These are phyloP conservation scores for Penicillium verrucosum DNA, from an alignment of 2,329 filamentous ascomycete genomes.

Conservation along the genomic window DNA sequence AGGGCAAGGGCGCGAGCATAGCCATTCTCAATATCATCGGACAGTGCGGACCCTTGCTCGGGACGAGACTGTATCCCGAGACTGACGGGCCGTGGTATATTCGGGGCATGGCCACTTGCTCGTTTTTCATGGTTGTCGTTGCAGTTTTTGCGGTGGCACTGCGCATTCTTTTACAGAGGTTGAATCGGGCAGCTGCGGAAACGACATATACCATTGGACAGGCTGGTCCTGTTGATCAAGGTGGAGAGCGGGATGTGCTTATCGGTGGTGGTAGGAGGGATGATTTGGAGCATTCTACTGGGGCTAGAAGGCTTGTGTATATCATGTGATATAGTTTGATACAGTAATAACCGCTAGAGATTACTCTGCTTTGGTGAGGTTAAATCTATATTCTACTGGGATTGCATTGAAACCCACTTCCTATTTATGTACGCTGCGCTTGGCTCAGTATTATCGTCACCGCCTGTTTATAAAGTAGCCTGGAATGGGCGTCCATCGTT, in stretches of 20 bases:
- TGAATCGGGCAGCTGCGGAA: constrained; percentile 42
- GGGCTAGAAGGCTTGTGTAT: constrained; percentile 25
- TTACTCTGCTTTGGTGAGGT: neutral
- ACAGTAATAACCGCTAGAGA: neutral
- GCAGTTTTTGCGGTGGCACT: constrained; percentile 55
- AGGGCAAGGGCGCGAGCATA: constrained; percentile 70
- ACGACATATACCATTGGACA: constrained; percentile 6
- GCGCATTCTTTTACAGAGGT: constrained; percentile 51
- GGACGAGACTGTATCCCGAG: constrained; percentile 62
- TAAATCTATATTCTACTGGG: neutral
- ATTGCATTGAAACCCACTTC: neutral
- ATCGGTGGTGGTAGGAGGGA: constrained; percentile 26
- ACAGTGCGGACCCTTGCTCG: constrained; percentile 72
- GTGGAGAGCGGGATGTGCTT: constrained; percentile 30
- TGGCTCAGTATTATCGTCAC: no score
- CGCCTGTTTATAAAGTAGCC: no score
- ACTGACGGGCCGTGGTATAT: constrained; percentile 61
- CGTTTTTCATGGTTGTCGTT: constrained; percentile 60
- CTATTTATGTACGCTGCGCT: no score
- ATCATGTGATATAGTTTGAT: constrained; percentile 23
- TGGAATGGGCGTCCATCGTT: no score
- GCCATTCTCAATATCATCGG: constrained; percentile 78
- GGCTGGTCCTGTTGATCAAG: constrained; percentile 13
- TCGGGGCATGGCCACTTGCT: constrained; percentile 61
- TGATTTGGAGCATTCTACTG: constrained; percentile 18